Evolutionary conservation across 1,284 basidiomycete genomes (phyloP), one percentile per base, ranked within the genome.

Genomic region (Melanopsichium pennsylvanicum): DNA sequence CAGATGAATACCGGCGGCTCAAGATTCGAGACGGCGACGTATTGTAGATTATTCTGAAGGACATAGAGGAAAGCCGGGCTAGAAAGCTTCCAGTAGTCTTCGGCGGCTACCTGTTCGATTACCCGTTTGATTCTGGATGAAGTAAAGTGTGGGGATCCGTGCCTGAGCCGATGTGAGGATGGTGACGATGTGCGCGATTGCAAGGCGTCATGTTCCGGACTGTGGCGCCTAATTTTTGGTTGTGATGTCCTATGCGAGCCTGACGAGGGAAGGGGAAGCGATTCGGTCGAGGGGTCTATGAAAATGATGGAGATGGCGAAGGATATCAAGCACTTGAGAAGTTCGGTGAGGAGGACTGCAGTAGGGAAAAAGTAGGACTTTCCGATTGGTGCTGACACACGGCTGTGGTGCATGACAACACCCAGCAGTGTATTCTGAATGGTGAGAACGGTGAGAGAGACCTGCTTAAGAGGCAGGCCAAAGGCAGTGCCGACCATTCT

Each of bases 11-110:
- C 94, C 12, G 94, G 92, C 18, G 92, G 92, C 59, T 93, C 91
- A 56, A 97, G 86, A 81, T 97, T 96, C 52, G 90, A 89, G 21
- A 91, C 90, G 13, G 94, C 94, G 57, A 95, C 89, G 82, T 93
- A 97, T 82, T 97, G 94, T 34, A 97, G 85, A 82, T 93, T 93
- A 85, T 97, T 97, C 84, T 97, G 94, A 76, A 68, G 26, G 83
- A 83, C 84, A 74, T 97, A 98, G 71, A 97, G 89, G 56, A 97
- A 86, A 10, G 95, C 95, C 10, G 95, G 95, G 64, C 97, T 93
- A 22, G 92, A 92, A 16, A 97, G 87, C 82, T 96, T 97, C 92
- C 93, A 96, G 83, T 91, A 93, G 82, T 97, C 94, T 3, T 86
- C 83, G 85, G 78, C 61, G 85, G 85, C 71, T 81, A 44, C 82